Evolutionary conservation across 2,329 filamentous ascomycete genomes (phyloP).

Genomic region (Fusarium lateritium): DNA sequence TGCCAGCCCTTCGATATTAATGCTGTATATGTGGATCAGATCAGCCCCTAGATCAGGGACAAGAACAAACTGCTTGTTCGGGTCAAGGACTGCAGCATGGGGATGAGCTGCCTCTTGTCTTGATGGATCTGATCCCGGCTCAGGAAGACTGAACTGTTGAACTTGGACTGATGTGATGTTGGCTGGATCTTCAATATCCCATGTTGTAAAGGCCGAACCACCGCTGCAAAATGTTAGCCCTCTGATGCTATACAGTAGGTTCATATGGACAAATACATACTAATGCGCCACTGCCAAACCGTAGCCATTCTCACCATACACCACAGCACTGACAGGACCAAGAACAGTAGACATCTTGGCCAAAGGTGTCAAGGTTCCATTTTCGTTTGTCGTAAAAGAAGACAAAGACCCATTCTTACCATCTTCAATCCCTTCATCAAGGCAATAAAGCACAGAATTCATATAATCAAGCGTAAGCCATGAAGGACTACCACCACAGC

Average conservation of each 20-base stretch:
- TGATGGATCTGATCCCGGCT: slow-evolving; percentile 56
- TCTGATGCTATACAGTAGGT: neutral
- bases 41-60: slow-evolving; percentile 78
- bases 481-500: slow-evolving; percentile 69
- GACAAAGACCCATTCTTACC: slow-evolving; percentile 64
- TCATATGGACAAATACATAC: slow-evolving; percentile 52
- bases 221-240: slow-evolving; percentile 50
- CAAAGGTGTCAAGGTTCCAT: slow-evolving; percentile 59
- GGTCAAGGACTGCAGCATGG: slow-evolving; percentile 76
- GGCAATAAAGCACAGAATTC: slow-evolving; percentile 68
- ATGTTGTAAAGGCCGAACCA: slow-evolving; percentile 61
- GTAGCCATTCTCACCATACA: slow-evolving; percentile 59
- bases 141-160: slow-evolving; percentile 57
- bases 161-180: slow-evolving; percentile 56
- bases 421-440: slow-evolving; percentile 68
- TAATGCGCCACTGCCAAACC: slow-evolving; percentile 63
- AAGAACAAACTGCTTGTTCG: slow-evolving; percentile 73
- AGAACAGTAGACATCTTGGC: slow-evolving; percentile 53
- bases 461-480: slow-evolving; percentile 72
- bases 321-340: slow-evolving; percentile 62
- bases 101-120: slow-evolving; percentile 74
- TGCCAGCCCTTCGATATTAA: slow-evolving; percentile 61
- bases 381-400: slow-evolving; percentile 55
- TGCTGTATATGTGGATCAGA: slow-evolving; percentile 68
- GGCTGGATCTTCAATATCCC: slow-evolving; percentile 58